These are phyloP conservation scores for Hanseniaspora thailandica DNA, from an alignment of 805 yeast species.

Conservation along the genomic window DNA sequence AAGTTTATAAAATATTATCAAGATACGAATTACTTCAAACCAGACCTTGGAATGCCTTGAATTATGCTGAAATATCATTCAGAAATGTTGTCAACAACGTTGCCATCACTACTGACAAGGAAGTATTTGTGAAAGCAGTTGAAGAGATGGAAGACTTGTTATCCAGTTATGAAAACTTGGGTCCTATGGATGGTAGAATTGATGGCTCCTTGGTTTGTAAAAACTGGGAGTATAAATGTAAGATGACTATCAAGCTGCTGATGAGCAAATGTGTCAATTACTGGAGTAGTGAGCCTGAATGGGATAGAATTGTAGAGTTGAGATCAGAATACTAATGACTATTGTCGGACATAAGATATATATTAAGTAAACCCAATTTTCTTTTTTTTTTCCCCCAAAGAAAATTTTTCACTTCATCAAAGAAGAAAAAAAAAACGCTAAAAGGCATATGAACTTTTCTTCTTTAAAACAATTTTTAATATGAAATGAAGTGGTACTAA, in stretches of 20 bases:
- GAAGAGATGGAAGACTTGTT: constrained; percentile 67
- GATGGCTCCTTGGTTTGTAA: constrained; percentile 67
- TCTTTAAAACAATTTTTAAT: too few species aligned
- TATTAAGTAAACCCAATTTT: too few species aligned
- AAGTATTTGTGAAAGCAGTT: constrained; percentile 65
- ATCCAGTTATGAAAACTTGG: constrained; percentile 76
- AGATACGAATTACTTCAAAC: constrained; percentile 77
- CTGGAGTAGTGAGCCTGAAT: constrained; percentile 75
- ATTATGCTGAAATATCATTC: constrained; percentile 75
- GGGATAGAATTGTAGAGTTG: constrained; percentile 47
- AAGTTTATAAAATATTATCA: constrained; percentile 53
- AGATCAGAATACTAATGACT: constrained; percentile 18
- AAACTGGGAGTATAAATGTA: constrained; percentile 83
- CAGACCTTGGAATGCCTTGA: constrained; percentile 79
- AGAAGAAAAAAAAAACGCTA: neutral
- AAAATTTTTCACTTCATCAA: neutral
- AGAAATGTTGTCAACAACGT: constrained; percentile 59
- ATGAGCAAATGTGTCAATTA: constrained; percentile 64
- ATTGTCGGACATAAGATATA: neutral
- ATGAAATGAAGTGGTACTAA: too few species aligned
- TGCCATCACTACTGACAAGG: constrained; percentile 48
- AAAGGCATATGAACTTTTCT: too few species aligned
- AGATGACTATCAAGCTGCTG: constrained; percentile 56
- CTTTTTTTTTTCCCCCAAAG: neutral
- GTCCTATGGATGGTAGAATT: constrained; percentile 69